These are phyloP conservation scores for Podaxis mareebaensis DNA, from an alignment of 768 basidiomycete genomes.

Conservation along the genomic window DNA sequence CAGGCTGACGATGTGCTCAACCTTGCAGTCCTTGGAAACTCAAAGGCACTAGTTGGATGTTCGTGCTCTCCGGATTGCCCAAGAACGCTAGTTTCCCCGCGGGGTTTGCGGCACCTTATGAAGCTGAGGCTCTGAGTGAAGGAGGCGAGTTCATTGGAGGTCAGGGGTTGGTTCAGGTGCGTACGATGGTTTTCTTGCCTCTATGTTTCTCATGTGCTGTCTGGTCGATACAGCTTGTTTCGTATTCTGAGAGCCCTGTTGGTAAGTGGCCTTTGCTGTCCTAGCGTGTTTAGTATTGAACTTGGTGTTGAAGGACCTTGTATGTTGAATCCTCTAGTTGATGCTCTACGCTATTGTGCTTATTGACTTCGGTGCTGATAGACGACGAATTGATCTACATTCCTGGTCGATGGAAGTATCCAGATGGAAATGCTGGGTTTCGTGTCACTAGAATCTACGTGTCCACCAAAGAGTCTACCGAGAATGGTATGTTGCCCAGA, in stretches of 20 bases:
- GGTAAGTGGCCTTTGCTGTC: constrained; percentile 22
- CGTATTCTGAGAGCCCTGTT: constrained; percentile 33
- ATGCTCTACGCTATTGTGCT: background rate
- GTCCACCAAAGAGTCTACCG: constrained; percentile 29
- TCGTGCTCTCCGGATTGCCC: constrained; percentile 23
- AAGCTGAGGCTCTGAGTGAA: constrained; percentile 27
- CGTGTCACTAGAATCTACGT: constrained; percentile 38
- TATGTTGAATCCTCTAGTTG: background rate
- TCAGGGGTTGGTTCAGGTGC: constrained; percentile 26
- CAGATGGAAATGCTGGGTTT: constrained; percentile 23
- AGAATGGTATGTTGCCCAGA: constrained; percentile 26
- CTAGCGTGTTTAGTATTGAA: background rate
- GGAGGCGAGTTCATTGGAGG: constrained; percentile 33
- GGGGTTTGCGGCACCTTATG: constrained; percentile 28
- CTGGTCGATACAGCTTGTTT: constrained; percentile 26
- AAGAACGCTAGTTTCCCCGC: constrained; percentile 28
- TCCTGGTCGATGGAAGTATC: constrained; percentile 36
- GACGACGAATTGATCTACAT: constrained; percentile 35
- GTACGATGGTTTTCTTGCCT: background rate
- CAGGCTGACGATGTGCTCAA: background rate
- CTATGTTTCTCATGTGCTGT: background rate
- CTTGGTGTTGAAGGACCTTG: background rate
- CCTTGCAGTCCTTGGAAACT: constrained; percentile 31
- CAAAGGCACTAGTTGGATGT: constrained; percentile 29
- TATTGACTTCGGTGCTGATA: constrained; percentile 7